Evolutionary conservation across 176 grass and related monocot species (phyloP).

Genomic region (Oryza glaberrima): DNA sequence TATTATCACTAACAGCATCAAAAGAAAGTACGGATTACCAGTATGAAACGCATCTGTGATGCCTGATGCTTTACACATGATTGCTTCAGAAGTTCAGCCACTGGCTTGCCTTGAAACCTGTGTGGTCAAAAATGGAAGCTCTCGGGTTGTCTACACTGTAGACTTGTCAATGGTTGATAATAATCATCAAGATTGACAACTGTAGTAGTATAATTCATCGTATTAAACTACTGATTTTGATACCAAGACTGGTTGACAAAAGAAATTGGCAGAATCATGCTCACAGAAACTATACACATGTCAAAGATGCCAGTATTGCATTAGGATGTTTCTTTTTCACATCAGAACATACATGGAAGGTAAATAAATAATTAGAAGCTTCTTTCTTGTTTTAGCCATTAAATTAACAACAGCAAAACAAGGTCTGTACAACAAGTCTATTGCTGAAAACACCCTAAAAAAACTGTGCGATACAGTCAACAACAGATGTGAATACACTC

Average conservation of each 20-base stretch:
- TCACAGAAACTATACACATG: background rate
- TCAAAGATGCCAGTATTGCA: background rate
- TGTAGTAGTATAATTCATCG: background rate
- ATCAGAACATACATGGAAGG: background rate
- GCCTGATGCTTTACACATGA: slow-evolving; percentile 16
- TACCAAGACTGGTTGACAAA: background rate
- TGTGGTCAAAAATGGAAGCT: slow-evolving; percentile 28
- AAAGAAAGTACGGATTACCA: background rate
- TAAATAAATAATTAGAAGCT: background rate
- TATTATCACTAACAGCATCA: background rate
- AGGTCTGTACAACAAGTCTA: background rate
- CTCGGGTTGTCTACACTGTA: background rate
- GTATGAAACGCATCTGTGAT: slow-evolving; percentile 28
- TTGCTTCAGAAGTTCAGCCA: background rate
- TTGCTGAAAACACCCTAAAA: background rate
- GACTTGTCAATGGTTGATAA: slow-evolving; percentile 25
- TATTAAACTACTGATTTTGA: background rate
- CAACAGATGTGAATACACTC: slow-evolving; percentile 19
- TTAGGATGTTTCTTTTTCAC: slow-evolving; percentile 21
- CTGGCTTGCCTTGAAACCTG: background rate
- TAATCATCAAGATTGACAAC: slow-evolving; percentile 1
- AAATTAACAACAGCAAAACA: background rate
- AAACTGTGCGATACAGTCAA: background rate
- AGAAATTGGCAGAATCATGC: background rate
- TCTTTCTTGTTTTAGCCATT: background rate